These are phyloP conservation scores for Moesziomyces parantarcticus DNA, from an alignment of 1,284 basidiomycete species.

Conservation along the genomic window DNA sequence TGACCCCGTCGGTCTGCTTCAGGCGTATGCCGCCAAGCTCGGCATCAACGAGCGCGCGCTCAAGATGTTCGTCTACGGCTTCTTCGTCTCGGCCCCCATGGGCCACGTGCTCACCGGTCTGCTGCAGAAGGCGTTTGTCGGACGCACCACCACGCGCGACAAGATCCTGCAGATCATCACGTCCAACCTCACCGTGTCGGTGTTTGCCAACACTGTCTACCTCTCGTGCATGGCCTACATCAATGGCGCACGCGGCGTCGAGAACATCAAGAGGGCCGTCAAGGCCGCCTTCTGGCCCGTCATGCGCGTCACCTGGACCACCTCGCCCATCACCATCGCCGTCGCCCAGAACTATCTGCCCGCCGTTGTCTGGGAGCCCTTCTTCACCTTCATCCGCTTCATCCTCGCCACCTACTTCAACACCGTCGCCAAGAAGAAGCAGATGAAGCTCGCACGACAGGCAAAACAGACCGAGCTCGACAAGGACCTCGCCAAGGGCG, in stretches of 20 bases:
- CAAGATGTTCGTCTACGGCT: constrained; percentile 86
- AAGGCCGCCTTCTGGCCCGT: constrained; percentile 80
- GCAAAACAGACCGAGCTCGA: constrained; percentile 34
- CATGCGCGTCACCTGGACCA: constrained; percentile 79
- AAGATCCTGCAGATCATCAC: constrained; percentile 77
- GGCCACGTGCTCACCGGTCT: constrained; percentile 76
- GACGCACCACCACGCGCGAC: constrained; percentile 77
- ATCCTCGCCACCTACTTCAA: constrained; percentile 58
- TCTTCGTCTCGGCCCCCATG: constrained; percentile 84
- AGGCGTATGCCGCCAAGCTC: constrained; percentile 36
- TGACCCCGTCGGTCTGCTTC: constrained; percentile 31
- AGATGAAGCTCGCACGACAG: constrained; percentile 55
- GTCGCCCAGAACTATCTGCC: constrained; percentile 81
- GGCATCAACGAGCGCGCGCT: constrained; percentile 71
- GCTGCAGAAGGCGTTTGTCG: constrained; percentile 80
- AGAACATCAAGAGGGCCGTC: constrained; percentile 78
- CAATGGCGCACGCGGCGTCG: constrained; percentile 78
- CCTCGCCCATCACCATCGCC: constrained; percentile 77
- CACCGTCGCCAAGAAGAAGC: constrained; percentile 61
- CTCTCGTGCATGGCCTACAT: constrained; percentile 85
- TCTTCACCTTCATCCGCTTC: constrained; percentile 59
- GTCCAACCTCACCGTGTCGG: constrained; percentile 81
- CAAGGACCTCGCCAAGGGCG: constrained; percentile 49
- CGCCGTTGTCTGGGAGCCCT: constrained; percentile 67
- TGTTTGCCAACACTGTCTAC: constrained; percentile 77